phyloP scores from a whole-genome alignment of 176 grass and related monocot species.

The Metroxylon sagu region DNA sequence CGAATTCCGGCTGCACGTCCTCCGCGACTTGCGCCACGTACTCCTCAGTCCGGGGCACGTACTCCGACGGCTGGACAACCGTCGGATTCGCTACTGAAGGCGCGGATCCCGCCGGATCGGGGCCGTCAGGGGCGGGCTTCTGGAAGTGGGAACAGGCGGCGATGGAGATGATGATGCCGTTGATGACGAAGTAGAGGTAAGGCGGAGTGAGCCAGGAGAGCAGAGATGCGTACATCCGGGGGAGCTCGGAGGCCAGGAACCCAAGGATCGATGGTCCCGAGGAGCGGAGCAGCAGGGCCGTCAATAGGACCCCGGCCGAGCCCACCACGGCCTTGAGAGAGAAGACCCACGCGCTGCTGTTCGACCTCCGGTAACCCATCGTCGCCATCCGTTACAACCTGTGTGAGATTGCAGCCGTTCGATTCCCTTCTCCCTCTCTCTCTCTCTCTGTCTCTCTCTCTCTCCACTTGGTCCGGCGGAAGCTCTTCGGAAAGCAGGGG shows the following conservation, averaged over 20 bases:
- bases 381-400: neutral
- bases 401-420: no score
- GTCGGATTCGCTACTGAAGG: neutral
- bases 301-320: constrained; percentile 22
- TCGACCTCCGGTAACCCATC: constrained; percentile 43
- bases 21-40: neutral
- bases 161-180: constrained; percentile 94
- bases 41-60: neutral
- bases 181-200: constrained; percentile 86
- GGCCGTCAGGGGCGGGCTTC: neutral
- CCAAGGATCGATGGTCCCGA: constrained; percentile 30
- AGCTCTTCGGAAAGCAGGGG: no score
- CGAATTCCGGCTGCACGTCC: neutral
- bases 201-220: constrained; percentile 71
- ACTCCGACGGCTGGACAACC: neutral
- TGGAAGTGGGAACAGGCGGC: constrained; percentile 76
- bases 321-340: constrained; percentile 23
- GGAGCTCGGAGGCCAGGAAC: constrained; percentile 45
- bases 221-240: constrained; percentile 32
- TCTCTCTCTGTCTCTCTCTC: no score
- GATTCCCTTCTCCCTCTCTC: no score
- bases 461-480: no score
- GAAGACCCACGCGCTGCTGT: no score
- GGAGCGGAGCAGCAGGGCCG: constrained; percentile 32
- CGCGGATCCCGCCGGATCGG: neutral